phyloP scores from a whole-genome alignment of 176 grass and related monocot genomes.

The Puya raimondii region DNA sequence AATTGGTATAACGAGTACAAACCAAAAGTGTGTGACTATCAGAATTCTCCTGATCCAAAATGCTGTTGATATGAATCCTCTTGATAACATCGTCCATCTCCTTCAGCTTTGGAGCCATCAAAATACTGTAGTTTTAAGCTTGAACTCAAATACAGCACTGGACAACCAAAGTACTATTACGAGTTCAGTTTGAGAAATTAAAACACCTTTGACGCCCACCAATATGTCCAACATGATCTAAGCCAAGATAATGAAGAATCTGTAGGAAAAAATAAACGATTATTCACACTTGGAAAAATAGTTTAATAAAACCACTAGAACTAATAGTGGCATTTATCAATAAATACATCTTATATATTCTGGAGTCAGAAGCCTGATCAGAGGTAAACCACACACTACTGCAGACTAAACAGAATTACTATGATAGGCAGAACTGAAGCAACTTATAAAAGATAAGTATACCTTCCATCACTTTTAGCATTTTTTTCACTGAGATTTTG shows the following conservation, averaged over 20 bases:
- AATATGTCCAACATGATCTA: constrained; percentile 93
- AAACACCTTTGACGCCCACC: constrained; percentile 64
- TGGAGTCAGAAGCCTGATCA: background rate
- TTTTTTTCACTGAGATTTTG: too few species aligned
- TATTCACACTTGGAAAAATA: background rate
- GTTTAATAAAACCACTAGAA: background rate
- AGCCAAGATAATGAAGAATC: constrained; percentile 91
- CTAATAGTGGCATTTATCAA: background rate
- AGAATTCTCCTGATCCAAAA: constrained; percentile 31
- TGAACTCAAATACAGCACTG: background rate
- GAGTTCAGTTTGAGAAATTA: constrained; percentile 11
- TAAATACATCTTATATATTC: background rate
- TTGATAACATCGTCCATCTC: constrained; percentile 96
- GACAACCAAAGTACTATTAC: constrained; percentile 2
- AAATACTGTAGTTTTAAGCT: constrained; percentile 39
- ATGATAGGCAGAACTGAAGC: too few species aligned
- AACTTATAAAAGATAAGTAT: too few species aligned
- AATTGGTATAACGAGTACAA: constrained; percentile 20
- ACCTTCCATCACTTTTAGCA: too few species aligned
- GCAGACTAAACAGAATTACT: too few species aligned
- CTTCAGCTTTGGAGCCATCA: constrained; percentile 88
- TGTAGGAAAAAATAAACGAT: constrained; percentile 26
- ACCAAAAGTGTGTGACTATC: constrained; percentile 59
- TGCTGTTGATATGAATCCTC: constrained; percentile 41
- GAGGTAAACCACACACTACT: background rate